phyloP scores from a whole-genome alignment of 257 asterid genomes.

The Echites panduratus region DNA sequence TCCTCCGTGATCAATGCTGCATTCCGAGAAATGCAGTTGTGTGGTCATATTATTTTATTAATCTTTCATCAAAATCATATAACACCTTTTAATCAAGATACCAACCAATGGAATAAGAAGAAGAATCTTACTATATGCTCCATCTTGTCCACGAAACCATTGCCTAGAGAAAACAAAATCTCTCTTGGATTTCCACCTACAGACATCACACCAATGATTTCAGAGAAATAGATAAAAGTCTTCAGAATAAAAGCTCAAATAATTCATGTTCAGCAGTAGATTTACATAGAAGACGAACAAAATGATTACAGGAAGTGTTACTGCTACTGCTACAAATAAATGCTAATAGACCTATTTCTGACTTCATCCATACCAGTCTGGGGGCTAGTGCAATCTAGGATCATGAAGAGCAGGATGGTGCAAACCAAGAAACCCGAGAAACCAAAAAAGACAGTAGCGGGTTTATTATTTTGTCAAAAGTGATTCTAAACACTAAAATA shows the following conservation, averaged over 20 bases:
- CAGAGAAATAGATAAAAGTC: constrained; percentile 15
- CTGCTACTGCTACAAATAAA: neutral
- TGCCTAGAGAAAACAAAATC: constrained; percentile 94
- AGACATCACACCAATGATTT: constrained; percentile 15
- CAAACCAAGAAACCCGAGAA: neutral
- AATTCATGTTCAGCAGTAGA: neutral
- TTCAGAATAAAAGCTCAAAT: constrained; percentile 20
- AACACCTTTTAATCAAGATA: neutral
- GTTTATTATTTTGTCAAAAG: neutral
- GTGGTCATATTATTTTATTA: neutral
- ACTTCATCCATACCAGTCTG: neutral
- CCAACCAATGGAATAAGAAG: neutral
- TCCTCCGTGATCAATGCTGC: neutral
- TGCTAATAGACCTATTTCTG: neutral
- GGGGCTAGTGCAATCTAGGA: neutral
- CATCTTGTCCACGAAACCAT: constrained; percentile 98
- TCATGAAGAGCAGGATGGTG: neutral
- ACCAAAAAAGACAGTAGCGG: neutral
- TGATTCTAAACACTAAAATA: neutral
- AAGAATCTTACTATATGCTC: constrained; percentile 76
- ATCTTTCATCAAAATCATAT: neutral
- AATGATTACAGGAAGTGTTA: neutral
- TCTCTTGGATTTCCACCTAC: constrained; percentile 91
- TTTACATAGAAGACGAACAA: neutral
- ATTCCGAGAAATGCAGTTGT: neutral